These are phyloP conservation scores for Heliosperma pusillum DNA, from an alignment of 148 eudicot genomes.

Conservation along the genomic window DNA sequence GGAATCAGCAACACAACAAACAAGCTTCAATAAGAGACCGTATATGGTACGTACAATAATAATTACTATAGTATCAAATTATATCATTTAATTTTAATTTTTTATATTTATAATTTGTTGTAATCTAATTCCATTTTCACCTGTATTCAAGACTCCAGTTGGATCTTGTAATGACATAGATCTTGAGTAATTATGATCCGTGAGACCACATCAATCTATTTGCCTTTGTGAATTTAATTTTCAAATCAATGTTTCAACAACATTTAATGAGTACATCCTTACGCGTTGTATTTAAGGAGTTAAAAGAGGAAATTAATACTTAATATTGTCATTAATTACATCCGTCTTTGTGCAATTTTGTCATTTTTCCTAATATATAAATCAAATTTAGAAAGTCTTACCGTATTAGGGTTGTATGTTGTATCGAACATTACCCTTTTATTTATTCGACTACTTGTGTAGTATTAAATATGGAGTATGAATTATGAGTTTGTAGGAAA, in stretches of 20 bases:
- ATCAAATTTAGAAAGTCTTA: too few relatives aligned
- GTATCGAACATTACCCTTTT: too few relatives aligned
- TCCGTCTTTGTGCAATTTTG: too few relatives aligned
- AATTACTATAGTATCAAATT: neutral
- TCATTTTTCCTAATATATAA: too few relatives aligned
- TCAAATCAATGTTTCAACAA: conserved; percentile 34
- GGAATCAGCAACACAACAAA: conserved; percentile 30
- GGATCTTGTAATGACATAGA: conserved; percentile 1
- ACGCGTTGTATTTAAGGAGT: too few relatives aligned
- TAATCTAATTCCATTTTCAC: conserved; percentile 17
- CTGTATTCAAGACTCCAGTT: conserved; percentile 5
- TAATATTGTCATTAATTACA: conserved; percentile 7
- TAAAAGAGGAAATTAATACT: too few relatives aligned
- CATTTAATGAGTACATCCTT: conserved; percentile 10
- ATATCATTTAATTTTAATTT: neutral
- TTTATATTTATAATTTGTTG: too few relatives aligned
- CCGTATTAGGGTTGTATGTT: too few relatives aligned
- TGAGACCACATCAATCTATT: conserved; percentile 2
- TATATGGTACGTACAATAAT: neutral
- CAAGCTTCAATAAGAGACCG: conserved; percentile 52
- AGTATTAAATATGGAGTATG: neutral
- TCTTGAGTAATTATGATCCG: conserved; percentile 24
- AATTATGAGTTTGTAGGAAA: conserved; percentile 34
- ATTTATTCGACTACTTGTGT: neutral
- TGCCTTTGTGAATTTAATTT: conserved; percentile 27